Conservation (phyloP, 768 basidiomycete species). For the Trametes punicea region DNA sequence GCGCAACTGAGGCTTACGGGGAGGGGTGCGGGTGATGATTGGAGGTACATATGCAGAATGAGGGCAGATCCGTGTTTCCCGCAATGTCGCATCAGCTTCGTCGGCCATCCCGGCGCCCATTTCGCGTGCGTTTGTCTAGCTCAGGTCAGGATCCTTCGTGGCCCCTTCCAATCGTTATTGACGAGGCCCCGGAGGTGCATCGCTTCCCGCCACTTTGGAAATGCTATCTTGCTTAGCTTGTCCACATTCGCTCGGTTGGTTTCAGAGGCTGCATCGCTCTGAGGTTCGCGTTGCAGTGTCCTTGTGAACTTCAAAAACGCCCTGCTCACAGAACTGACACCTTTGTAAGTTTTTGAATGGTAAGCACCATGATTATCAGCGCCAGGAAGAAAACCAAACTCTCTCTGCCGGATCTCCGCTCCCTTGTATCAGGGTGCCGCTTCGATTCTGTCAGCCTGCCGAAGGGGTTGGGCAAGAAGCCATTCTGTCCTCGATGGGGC, state of each 20-base stretch:
- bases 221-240: background rate
- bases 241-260: background rate
- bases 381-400: background rate
- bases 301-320: background rate
- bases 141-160: no score
- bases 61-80: background rate
- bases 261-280: background rate
- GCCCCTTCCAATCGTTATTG: background rate
- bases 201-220: background rate
- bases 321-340: background rate
- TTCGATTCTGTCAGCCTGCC: background rate
- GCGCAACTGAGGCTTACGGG: background rate
- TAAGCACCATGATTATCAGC: background rate
- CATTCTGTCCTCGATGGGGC: background rate
- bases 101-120: conserved; percentile 8
- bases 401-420: background rate
- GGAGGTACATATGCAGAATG: background rate
- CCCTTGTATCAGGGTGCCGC: background rate
- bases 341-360: background rate
- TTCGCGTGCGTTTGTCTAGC: background rate
- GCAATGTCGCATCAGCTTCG: conserved; percentile 7
- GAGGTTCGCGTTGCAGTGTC: background rate
- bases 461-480: background rate
- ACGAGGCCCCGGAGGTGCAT: background rate
- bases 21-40: background rate